Evolutionary conservation across 495 filamentous ascomycete genomes (phyloP).

Genomic region (Pyrenula aspistea): DNA sequence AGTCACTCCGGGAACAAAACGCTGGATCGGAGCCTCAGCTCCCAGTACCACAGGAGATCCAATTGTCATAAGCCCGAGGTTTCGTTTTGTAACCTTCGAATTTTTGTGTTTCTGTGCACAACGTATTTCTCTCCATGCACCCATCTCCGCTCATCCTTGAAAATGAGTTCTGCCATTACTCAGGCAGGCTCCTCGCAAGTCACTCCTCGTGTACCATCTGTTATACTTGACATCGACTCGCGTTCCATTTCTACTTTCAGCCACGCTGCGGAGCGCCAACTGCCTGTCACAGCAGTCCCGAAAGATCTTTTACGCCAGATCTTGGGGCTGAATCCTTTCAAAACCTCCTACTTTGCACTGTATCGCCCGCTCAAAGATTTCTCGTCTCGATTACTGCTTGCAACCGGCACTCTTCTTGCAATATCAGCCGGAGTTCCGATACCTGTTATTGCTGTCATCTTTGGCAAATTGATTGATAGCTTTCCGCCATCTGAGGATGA

Average conservation of each 20-base stretch:
- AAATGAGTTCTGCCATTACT: neutral
- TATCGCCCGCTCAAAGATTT: neutral
- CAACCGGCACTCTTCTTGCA: conserved; percentile 33
- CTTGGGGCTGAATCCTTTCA: neutral
- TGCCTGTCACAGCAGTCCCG: neutral
- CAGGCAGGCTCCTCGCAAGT: neutral
- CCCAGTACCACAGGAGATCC: too few species aligned
- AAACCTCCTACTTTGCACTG: neutral
- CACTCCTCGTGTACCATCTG: neutral
- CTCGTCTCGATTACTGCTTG: neutral
- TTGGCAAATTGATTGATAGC: conserved; percentile 51
- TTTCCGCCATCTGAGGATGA: neutral
- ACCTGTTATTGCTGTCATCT: conserved; percentile 55
- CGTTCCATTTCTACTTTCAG: neutral
- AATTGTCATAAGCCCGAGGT: too few species aligned
- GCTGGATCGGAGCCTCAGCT: too few species aligned
- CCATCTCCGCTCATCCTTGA: too few species aligned
- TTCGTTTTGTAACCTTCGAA: too few species aligned
- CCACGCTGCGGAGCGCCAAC: neutral
- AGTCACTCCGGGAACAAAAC: too few species aligned
- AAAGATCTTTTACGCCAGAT: neutral
- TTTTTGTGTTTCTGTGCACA: too few species aligned
- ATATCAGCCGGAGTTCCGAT: conserved; percentile 56
- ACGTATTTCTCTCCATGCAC: too few species aligned
- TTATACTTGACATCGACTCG: neutral